A percentile compares a stretch with the other conserved stretches of the same genome.
These are phyloP conservation scores for Suhomyces panamericanus DNA, from an alignment of 1,139 yeast genomes.

Conservation along the genomic window DNA sequence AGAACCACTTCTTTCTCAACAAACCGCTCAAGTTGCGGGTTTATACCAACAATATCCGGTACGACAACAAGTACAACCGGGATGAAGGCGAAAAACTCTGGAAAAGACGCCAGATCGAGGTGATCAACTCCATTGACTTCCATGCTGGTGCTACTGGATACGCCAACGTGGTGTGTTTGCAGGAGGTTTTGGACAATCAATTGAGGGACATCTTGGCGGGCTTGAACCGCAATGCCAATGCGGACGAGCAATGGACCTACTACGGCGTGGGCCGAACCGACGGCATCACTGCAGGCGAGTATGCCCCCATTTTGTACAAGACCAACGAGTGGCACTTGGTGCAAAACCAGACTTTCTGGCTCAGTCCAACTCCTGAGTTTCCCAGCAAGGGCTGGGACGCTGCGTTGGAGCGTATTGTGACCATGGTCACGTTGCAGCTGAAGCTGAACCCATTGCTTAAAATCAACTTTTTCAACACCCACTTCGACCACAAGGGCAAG, in stretches of 20 bases:
- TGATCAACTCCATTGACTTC: constrained; percentile 40
- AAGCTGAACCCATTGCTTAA: constrained; percentile 15
- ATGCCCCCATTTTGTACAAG: constrained; percentile 44
- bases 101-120: constrained; percentile 38
- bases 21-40: constrained; percentile 32
- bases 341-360: constrained; percentile 41
- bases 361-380: constrained; percentile 47
- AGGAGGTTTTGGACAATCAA: constrained; percentile 56
- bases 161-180: constrained; percentile 49
- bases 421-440: constrained; percentile 20
- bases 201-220: constrained; percentile 44
- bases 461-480: constrained; percentile 55
- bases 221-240: constrained; percentile 19
- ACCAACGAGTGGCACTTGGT: constrained; percentile 36
- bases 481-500: constrained; percentile 56
- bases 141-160: constrained; percentile 28
- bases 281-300: constrained; percentile 46
- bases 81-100: constrained; percentile 44
- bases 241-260: constrained; percentile 39
- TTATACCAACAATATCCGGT: constrained; percentile 56
- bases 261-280: constrained; percentile 51
- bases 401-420: constrained; percentile 23
- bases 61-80: constrained; percentile 35
- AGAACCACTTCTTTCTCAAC: constrained; percentile 6
- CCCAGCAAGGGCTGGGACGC: constrained; percentile 41